phyloP scores from a whole-genome alignment of 306 rosid species.

The Vigna mungo region DNA sequence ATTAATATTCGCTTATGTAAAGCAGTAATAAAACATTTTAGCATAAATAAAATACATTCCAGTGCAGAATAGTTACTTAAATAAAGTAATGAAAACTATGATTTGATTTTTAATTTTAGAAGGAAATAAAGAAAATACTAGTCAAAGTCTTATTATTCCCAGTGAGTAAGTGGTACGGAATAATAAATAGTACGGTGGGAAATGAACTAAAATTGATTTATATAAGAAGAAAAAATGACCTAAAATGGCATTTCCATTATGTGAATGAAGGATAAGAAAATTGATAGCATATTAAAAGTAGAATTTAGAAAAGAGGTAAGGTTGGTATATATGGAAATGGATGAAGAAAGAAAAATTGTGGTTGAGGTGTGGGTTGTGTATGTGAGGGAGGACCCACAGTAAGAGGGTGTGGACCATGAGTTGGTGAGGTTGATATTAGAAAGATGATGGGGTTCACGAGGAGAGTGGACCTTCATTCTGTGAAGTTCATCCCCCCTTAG shows the following conservation, averaged over 20 bases:
- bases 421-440: conserved; percentile 41
- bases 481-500: conserved; percentile 87
- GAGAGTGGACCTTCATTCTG: conserved; percentile 67
- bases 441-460: conserved; percentile 89
- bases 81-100: background rate
- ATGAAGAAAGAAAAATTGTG: too few species aligned
- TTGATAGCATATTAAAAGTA: background rate
- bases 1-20: background rate
- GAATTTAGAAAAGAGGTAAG: background rate
- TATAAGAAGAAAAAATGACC: background rate
- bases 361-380: conserved; percentile 68
- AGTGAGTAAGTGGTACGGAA: background rate
- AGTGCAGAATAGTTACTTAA: background rate
- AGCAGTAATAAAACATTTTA: background rate
- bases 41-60: background rate
- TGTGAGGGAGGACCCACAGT: conserved; percentile 62
- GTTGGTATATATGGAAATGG: background rate
- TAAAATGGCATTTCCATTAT: background rate
- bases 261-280: background rate
- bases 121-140: background rate
- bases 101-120: background rate
- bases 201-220: background rate
- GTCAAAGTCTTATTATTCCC: background rate
- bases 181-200: background rate
- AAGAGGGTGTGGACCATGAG: conserved; percentile 69